Evolutionary conservation across 2,329 filamentous ascomycete genomes (phyloP).

Genomic region (Byssochlamys sp.): DNA sequence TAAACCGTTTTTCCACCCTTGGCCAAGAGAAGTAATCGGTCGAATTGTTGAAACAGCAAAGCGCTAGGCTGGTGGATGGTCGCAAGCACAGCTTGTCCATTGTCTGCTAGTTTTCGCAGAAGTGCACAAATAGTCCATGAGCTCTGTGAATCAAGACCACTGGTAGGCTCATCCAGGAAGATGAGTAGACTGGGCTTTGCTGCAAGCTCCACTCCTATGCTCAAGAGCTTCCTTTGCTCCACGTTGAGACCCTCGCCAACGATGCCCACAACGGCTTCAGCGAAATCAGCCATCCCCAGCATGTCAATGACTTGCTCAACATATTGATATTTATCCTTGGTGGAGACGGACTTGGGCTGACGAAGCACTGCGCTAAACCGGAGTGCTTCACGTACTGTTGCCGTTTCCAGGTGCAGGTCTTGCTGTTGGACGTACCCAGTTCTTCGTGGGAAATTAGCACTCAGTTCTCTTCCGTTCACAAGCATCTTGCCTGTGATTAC

Average conservation of each 20-base stretch:
- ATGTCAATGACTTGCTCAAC: slow-evolving; percentile 86
- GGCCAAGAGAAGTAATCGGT: slow-evolving; percentile 55
- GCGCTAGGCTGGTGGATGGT: slow-evolving; percentile 96
- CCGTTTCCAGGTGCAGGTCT: slow-evolving; percentile 75
- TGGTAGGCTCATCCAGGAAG: slow-evolving; percentile 91
- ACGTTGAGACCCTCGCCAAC: slow-evolving; percentile 66
- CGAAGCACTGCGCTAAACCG: slow-evolving; percentile 77
- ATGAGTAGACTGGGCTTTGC: slow-evolving; percentile 82
- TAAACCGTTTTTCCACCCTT: slow-evolving; percentile 59
- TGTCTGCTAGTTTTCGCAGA: slow-evolving; percentile 78
- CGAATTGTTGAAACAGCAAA: slow-evolving; percentile 82
- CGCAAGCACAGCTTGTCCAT: slow-evolving; percentile 86
- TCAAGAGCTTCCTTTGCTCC: slow-evolving; percentile 64
- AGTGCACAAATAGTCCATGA: slow-evolving; percentile 86
- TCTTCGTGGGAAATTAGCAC: slow-evolving; percentile 79
- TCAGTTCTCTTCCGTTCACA: slow-evolving; percentile 64
- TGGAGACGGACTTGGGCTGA: slow-evolving; percentile 63
- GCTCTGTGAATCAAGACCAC: slow-evolving; percentile 84
- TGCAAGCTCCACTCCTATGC: slow-evolving; percentile 87
- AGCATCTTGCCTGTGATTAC: slow-evolving; percentile 83
- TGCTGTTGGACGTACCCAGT: slow-evolving; percentile 89
- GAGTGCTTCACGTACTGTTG: slow-evolving; percentile 79
- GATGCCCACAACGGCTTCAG: slow-evolving; percentile 81
- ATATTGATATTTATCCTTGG: slow-evolving; percentile 71
- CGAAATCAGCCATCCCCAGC: slow-evolving; percentile 80